These are phyloP conservation scores for Corymbia calophylla DNA, from an alignment of 441 rosid genomes.

Conservation along the genomic window DNA sequence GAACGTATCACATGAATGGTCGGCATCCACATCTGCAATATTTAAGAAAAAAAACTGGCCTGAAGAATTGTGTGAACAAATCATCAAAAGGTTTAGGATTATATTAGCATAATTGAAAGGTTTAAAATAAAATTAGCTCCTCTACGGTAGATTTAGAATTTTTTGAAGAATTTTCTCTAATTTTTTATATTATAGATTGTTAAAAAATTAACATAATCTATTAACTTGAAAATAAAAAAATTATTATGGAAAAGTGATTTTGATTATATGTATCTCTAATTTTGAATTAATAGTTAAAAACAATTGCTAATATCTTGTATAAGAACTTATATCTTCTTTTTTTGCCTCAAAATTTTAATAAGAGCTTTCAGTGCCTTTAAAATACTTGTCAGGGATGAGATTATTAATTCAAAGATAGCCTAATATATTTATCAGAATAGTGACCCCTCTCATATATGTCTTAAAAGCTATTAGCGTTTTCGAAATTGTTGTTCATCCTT, in stretches of 20 bases:
- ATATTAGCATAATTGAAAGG: background rate
- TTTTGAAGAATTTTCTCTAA: background rate
- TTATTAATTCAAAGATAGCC: background rate
- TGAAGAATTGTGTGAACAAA: background rate
- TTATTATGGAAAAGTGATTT: background rate
- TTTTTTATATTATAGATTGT: background rate
- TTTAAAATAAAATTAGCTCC: background rate
- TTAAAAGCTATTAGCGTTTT: background rate
- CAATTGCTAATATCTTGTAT: background rate
- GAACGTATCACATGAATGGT: background rate
- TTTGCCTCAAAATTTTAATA: background rate
- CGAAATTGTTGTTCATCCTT: background rate
- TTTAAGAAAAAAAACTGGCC: background rate
- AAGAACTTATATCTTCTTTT: background rate
- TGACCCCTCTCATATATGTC: background rate
- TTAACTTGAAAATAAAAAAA: background rate
- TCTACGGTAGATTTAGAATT: background rate
- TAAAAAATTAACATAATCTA: background rate
- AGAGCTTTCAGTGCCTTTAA: background rate
- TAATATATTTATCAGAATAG: background rate
- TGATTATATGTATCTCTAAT: background rate
- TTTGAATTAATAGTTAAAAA: background rate
- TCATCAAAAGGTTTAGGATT: background rate
- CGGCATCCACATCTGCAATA: background rate
- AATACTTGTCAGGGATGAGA: background rate